Evolutionary conservation across 805 yeast species (phyloP), one percentile per base, ranked within the genome.

Genomic region (Kodamaea nitidulidarum): DNA sequence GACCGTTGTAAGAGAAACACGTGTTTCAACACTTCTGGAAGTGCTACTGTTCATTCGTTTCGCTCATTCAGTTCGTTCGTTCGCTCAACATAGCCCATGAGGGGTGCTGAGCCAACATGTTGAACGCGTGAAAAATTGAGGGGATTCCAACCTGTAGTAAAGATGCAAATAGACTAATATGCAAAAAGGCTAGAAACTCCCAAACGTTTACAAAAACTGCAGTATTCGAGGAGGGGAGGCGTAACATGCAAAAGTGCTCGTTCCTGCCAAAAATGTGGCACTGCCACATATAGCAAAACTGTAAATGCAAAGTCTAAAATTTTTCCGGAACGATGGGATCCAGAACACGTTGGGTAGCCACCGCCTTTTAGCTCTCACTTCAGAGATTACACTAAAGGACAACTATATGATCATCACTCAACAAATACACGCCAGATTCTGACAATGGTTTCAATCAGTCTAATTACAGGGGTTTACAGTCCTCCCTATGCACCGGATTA

Each of bases 321-420:
- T 33, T 33, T 33, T 33, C 36, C 36, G 36, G 36, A 33, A 22
- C 27, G 36, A 33, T 30, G 32, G 21, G 12, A 32, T 21, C 26
- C 27, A 18, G 14, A 32, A 32, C 35, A 32, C 35, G 35, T 32
- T 27, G 31, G 31, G 17, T 27, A 21, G 35, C 31, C 31, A 27
- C 31, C 31, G 16, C 15, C 10, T 15, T 8, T 8, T 20, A 6
- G 8, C n/a, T 20, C 22, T 20, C 5, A 8, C 22, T 20, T 20
- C 8, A 20, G 22, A 20, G 8, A 20, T 20, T 20, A 8, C 5
- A 10, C 10, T 25, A 25, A n/a, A n/a, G 10, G n/a, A 6, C n/a
- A 7, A 7, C 28, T 10, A 4, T n/a, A 9, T 10, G 14, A 25
- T n/a, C 28, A 25, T 11, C 28, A 25, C 7, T 25, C 10, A n/a